Base-by-base conservation (phyloP, 306 rosid genomes). In the Datisca glomerata region DNA sequence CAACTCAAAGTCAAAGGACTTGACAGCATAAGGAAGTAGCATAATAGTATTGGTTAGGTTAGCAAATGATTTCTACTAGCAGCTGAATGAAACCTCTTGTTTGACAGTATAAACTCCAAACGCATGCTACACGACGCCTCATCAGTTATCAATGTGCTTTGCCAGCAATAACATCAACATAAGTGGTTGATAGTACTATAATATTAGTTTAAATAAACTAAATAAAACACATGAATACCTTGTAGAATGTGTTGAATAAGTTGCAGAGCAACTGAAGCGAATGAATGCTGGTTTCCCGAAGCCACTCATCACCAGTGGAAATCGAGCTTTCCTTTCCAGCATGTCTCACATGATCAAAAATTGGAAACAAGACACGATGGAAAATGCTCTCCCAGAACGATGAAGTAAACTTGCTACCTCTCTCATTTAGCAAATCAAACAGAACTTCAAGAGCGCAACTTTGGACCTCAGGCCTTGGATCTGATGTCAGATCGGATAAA, bases 351-450 rank as follows among this genome's bases (percentile, higher is more conserved):
- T 91, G 96, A 75, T 91, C 96, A 59, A 91, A 91, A 54, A 91
- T 91, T 50, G 99, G 99, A 85, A 91, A 91, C 66, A 91, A 66
- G 67, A 91, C 96, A 18, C 94, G 94, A 44, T 80, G 94, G 69
- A 91, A 91, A 56, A 91, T 84, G 51, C 79, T 91, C 79, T 91
- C 99, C 99, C 99, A 91, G 64, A 91, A 91, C 41, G 92, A 21
- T 38, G 66, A 24, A 12, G 99, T 80, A 75, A 91, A 91, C 84
- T 91, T 91, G 77, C 52, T 69, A 49, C 99, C 99, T 67, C 99
- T 91, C 72, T 91, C 99, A 67, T 91, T 69, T 56, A 91, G 80
- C 62, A 91, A 79, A 72, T 91, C 96, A 74, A 91, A 91, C 66
- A 91, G 66, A 61, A 91, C 99, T 78, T 91, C 99, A 40, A 91